Base-by-base conservation (phyloP, 2,329 filamentous ascomycete species). In the Aureobasidium zeae region DNA sequence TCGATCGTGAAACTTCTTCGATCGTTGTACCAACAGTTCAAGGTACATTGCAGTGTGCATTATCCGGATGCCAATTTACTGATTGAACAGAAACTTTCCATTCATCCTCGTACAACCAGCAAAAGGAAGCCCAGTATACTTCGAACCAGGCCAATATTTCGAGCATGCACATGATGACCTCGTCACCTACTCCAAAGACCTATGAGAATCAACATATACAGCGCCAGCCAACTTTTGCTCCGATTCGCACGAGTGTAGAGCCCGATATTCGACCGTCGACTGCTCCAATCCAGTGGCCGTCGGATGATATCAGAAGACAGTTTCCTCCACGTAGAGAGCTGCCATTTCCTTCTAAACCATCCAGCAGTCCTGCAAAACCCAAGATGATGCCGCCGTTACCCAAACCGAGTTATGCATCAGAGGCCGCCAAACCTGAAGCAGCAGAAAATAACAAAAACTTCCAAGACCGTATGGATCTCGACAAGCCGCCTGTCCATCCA, bases 341-440 rank as follows among this genome's bases (percentile, higher is more conserved):
- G 17, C 41, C 34, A 19, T 45, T 41, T 17, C 20, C 25, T n/a
- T n/a, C n/a, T 1, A 44, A 29, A 21, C 42, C 33, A 16, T 30
- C 33, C 13, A 35, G 20, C 16, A 44, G 29, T 43, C 30, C 39
- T 21, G 25, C 30, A 15, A 33, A 28, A 13, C 20, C 30, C 11
- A 32, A 41, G 21, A 33, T 26, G 16, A 50, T 64, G 12, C 57
- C 61, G 26, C 61, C 63, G 6, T 52, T 67, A 4, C 59, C 60
- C 2, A 55, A 53, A 31, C 61, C 63, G 3, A 63, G 56, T 5
- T 48, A 62, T 12, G 34, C 16, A 15, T 43, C 39, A 21, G 39
- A 43, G n/a, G 30, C 21, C 2, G 3, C 30, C 3, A 31, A 41
- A 19, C 13, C 37, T 22, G 20, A 22, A 2, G 10, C 7, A 11